Evolutionary conservation across 2,329 filamentous ascomycete species (phyloP).

Genomic region (Sclerotinia borealis): DNA sequence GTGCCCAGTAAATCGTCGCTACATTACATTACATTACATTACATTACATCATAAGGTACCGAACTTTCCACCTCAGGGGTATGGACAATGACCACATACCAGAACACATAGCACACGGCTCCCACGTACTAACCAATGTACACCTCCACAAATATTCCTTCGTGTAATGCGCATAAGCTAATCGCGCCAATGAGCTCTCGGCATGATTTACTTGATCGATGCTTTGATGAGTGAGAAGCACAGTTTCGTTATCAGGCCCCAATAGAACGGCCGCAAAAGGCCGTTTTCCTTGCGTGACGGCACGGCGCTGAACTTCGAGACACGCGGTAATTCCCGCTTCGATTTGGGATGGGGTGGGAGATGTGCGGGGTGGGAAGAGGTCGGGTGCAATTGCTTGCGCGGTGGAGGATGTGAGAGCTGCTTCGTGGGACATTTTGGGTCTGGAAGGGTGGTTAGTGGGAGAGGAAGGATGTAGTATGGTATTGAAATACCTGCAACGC

Average conservation of each 20-base stretch:
- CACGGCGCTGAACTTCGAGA: conserved; percentile 39
- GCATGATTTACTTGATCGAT: conserved; percentile 49
- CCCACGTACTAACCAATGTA: conserved; percentile 48
- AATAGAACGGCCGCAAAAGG: conserved; percentile 45
- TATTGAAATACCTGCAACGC: conserved; percentile 13
- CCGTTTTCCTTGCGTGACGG: conserved; percentile 40
- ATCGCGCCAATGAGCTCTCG: conserved; percentile 42
- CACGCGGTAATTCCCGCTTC: conserved; percentile 35
- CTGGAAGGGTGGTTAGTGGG: neutral
- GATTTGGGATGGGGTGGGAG: conserved; percentile 37
- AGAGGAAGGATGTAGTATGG: conserved; percentile 10
- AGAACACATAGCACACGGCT: conserved; percentile 49
- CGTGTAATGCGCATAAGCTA: conserved; percentile 43
- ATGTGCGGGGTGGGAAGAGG: conserved; percentile 34
- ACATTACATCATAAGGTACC: neutral
- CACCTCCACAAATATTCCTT: conserved; percentile 44
- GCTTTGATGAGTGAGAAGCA: conserved; percentile 43
- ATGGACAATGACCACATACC: conserved; percentile 25
- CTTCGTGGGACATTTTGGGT: conserved; percentile 24
- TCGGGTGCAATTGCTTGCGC: conserved; percentile 23
- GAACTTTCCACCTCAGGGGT: neutral
- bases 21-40: neutral
- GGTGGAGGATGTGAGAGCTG: conserved; percentile 24
- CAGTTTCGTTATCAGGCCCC: conserved; percentile 43
- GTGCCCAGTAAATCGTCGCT: conserved; percentile 44